Base-by-base conservation (phyloP, 2,329 filamentous ascomycete genomes). In the Microcera coccophila region DNA sequence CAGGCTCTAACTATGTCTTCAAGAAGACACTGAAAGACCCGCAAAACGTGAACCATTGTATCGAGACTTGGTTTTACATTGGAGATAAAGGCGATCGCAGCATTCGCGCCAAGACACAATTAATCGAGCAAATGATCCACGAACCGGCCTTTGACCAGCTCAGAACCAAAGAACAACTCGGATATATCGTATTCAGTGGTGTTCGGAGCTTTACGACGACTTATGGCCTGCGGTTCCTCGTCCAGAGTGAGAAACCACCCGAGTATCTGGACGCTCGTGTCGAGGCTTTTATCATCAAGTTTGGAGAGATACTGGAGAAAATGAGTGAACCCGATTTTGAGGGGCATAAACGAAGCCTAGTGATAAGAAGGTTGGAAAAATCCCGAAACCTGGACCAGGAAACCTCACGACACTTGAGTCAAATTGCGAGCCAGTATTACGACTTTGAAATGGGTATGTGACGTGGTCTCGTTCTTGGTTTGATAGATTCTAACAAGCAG, bases 81-180 rank as follows among this genome's bases (percentile, higher is more conserved):
- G 86, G 87, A 16, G 76, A 80, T 49, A 79, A 82, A 50, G 75
- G 79, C 3, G 83, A 95, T 59, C 77, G 82, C n/a, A 61, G 67
- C 5, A 66, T 87, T 11, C 81, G 89, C 15, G 87, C 90, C 12
- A 90, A 87, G 64, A 76, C 87, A 1, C 73, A 94, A 32, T 75
- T 98, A 5, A 76, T 96, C 32, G 85, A 88, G 19, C 93, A 97
- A 66, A 86, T 98, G 69, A 83, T 89, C 0, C 87, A 95, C 43
- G 93, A 98, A 68, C 90, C 90, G 4, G 86, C 86, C 8, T 98
- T 97, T 61, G 89, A 98, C 66, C 90, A 95, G 64, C 76, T 98
- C 7, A 82, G 93, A 38, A 97, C 93, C 33, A 96, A 97, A 67
- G 91, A 98, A 65, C 91, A 98, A 67, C 83, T 98, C 5, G 93